Percentiles rank a stretch among this genome's conserved stretches.
Evolutionary conservation across 208 protist species (phyloP).

Genomic region (Strigomonas oncopelti): DNA sequence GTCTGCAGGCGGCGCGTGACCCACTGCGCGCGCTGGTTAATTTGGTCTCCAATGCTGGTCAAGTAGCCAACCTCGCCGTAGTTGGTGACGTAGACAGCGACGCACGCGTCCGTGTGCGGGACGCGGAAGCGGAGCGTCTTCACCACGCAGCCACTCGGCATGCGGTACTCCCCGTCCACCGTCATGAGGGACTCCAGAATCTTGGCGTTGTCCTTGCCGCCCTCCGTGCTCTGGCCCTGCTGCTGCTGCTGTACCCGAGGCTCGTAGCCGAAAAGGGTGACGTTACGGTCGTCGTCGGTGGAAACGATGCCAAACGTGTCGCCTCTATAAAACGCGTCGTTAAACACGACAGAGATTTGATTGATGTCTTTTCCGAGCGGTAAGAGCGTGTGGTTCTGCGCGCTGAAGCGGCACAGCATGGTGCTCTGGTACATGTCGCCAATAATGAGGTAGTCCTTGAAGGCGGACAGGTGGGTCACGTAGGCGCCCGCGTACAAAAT

Average conservation of each 20-base stretch:
- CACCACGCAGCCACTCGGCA: conserved; percentile 54
- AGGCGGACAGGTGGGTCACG: conserved; percentile 61
- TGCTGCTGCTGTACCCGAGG: conserved; percentile 49
- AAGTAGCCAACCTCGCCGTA: conserved; percentile 81
- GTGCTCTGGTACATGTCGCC: conserved; percentile 74
- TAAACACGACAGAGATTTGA: conserved; percentile 50
- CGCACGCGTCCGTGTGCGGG: conserved; percentile 17
- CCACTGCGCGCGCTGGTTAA: conserved; percentile 65
- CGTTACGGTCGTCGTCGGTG: conserved; percentile 70
- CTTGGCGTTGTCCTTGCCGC: background rate
- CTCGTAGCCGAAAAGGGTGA: conserved; percentile 72
- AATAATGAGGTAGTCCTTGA: conserved; percentile 77
- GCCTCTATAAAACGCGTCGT: conserved; percentile 77
- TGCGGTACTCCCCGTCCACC: conserved; percentile 76
- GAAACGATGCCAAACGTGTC: conserved; percentile 62
- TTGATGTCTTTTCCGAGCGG: conserved; percentile 68
- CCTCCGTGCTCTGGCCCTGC: no score
- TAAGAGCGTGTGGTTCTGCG: conserved; percentile 71
- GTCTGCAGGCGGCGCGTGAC: conserved; percentile 57
- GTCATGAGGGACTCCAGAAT: conserved; percentile 38
- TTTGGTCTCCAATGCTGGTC: conserved; percentile 67
- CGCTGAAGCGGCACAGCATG: conserved; percentile 71
- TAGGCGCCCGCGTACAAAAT: conserved; percentile 84
- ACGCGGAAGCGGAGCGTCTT: conserved; percentile 65
- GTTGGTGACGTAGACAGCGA: conserved; percentile 71